Evolutionary conservation across 2,329 filamentous ascomycete genomes (phyloP).

Genomic region (Nemania sp.): DNA sequence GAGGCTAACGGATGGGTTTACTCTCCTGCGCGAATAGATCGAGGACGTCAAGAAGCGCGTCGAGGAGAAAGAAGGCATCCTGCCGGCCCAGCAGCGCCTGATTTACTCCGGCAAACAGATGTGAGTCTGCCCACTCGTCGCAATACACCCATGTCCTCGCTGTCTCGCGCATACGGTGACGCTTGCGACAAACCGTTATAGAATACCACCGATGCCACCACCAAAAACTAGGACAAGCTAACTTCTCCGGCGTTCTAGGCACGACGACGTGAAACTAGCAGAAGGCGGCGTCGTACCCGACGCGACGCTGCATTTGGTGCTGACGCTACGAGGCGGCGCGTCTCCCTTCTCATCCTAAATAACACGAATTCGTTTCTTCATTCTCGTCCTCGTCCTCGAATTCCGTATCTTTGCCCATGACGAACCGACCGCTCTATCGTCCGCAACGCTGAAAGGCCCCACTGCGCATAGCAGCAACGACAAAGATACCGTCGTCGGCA

Average conservation of each 20-base stretch:
- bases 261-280: conserved; percentile 88
- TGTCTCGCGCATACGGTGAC: background rate
- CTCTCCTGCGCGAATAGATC: conserved; percentile 64
- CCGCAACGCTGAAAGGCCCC: too few species aligned
- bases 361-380: background rate
- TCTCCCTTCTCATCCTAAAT: conserved; percentile 14
- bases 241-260: conserved; percentile 58
- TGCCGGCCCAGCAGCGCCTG: conserved; percentile 91
- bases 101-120: conserved; percentile 99
- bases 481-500: too few species aligned
- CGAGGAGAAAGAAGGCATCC: conserved; percentile 98
- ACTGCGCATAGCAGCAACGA: too few species aligned
- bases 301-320: conserved; percentile 90
- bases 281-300: conserved; percentile 92
- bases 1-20: background rate
- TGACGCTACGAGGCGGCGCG: conserved; percentile 82
- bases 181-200: background rate
- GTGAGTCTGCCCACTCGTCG: conserved; percentile 52
- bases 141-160: background rate
- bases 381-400: too few species aligned
- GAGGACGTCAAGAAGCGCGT: conserved; percentile 98
- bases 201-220: background rate
- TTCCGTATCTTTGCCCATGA: too few species aligned
- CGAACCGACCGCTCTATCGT: too few species aligned
- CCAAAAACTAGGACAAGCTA: too few species aligned